Evolutionary conservation across 257 asterid species (phyloP).

Genomic region (Gynochthodes officinalis): DNA sequence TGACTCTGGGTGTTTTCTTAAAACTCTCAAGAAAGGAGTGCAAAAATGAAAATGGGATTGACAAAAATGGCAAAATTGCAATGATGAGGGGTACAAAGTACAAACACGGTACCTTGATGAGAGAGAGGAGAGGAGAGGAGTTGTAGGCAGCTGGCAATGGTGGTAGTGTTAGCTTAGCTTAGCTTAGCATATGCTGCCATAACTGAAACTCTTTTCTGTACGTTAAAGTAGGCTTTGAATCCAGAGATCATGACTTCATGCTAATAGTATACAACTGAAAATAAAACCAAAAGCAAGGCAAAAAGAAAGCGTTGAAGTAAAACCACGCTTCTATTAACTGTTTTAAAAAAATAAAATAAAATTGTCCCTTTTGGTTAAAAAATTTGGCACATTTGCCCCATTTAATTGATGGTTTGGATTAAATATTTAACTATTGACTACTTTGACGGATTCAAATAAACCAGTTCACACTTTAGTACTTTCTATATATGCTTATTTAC

Average conservation of each 20-base stretch:
- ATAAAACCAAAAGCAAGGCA: too few species aligned
- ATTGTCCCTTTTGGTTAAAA: too few species aligned
- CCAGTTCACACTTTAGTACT: too few species aligned
- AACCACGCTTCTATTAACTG: too few species aligned
- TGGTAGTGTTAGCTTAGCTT: background rate
- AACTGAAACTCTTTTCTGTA: background rate
- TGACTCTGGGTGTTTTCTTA: background rate
- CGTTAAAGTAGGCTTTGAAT: slow-evolving; percentile 12
- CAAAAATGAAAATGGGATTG: background rate
- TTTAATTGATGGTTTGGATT: too few species aligned
- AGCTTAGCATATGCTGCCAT: background rate
- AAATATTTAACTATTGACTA: too few species aligned
- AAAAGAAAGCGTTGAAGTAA: too few species aligned
- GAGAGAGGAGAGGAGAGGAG: background rate
- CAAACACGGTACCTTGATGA: background rate
- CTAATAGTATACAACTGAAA: background rate
- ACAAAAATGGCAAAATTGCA: background rate
- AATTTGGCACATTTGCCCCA: too few species aligned
- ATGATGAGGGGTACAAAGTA: background rate
- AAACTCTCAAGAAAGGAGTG: background rate
- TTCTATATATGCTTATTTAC: too few species aligned
- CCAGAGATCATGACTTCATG: background rate
- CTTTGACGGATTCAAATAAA: too few species aligned
- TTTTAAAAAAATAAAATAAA: too few species aligned
- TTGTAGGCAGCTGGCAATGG: background rate